phyloP scores from a whole-genome alignment of 345 rosid genomes.

The Salix udensis region DNA sequence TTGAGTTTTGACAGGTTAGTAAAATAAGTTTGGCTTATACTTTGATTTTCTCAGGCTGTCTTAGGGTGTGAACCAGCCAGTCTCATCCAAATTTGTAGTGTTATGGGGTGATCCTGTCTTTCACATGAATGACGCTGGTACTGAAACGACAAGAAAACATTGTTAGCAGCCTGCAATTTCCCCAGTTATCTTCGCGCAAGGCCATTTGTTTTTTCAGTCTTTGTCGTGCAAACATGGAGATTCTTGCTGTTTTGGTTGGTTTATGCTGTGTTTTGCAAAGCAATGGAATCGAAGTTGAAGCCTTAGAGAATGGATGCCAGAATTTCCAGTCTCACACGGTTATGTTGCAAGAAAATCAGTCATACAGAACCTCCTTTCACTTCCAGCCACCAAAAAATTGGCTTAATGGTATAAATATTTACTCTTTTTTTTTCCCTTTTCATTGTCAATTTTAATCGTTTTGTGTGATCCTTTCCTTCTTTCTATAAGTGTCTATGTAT shows the following conservation, averaged over 20 bases:
- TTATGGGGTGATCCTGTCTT: too few species aligned
- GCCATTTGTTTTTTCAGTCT: neutral
- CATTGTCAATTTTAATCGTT: neutral
- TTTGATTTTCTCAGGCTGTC: too few species aligned
- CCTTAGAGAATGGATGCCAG: neutral
- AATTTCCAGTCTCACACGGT: neutral
- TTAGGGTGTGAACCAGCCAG: too few species aligned
- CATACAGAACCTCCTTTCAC: constrained; percentile 41
- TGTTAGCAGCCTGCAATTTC: too few species aligned
- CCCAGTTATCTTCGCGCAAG: too few species aligned
- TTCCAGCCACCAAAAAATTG: constrained; percentile 52
- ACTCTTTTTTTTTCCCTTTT: neutral
- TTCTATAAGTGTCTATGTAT: neutral
- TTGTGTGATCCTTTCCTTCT: neutral
- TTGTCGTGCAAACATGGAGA: constrained; percentile 4
- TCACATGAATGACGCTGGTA: too few species aligned
- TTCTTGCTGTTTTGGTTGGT: constrained; percentile 10
- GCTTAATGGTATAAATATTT: constrained; percentile 38
- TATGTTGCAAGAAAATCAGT: constrained; percentile 9
- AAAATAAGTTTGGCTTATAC: too few species aligned
- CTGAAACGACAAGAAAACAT: too few species aligned
- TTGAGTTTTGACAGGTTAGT: too few species aligned
- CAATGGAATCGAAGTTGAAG: constrained; percentile 12
- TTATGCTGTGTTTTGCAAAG: constrained; percentile 13
- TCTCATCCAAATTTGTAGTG: too few species aligned